Percentiles rank a stretch among this genome's conserved stretches.
Evolutionary conservation across 768 basidiomycete species (phyloP).

Genomic region (Cantharellus cinnabarinus): DNA sequence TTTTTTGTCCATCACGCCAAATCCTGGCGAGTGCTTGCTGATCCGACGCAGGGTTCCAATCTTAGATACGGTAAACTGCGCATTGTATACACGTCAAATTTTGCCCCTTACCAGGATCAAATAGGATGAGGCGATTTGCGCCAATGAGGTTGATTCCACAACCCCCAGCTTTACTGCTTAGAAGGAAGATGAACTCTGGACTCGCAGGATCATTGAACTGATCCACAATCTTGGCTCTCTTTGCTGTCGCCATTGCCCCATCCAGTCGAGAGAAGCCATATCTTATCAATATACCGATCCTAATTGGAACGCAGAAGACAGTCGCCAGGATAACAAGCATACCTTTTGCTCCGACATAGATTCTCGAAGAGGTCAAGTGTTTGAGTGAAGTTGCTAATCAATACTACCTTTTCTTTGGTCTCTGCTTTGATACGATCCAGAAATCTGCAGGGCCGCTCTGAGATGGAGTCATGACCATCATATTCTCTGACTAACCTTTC

Average conservation of each 20-base stretch:
- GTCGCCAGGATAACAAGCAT: conserved; percentile 9
- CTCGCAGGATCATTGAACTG: conserved; percentile 87
- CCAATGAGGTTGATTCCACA: conserved; percentile 96
- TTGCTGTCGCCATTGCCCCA: conserved; percentile 79
- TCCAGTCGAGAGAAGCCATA: conserved; percentile 87
- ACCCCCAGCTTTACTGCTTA: conserved; percentile 90
- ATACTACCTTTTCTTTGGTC: conserved; percentile 85
- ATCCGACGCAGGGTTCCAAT: conserved; percentile 97
- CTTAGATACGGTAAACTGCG: conserved; percentile 14
- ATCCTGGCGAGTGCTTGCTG: conserved; percentile 96
- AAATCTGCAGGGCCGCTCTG: conserved; percentile 31
- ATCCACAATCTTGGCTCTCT: conserved; percentile 89
- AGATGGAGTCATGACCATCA: not conserved
- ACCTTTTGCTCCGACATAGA: conserved; percentile 72
- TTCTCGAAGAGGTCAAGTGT: conserved; percentile 88
- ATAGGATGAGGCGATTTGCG: conserved; percentile 84
- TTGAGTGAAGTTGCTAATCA: conserved; percentile 94
- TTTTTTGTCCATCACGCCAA: conserved; percentile 99
- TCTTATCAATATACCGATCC: conserved; percentile 20
- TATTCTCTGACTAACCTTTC: conserved; percentile 38
- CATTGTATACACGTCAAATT: not conserved
- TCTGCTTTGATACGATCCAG: conserved; percentile 60
- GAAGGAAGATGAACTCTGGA: conserved; percentile 83
- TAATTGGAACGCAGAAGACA: not conserved
- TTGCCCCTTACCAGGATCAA: conserved; percentile 53